Evolutionary conservation across 306 rosid species (phyloP).

Genomic region (Medicago lupulina): DNA sequence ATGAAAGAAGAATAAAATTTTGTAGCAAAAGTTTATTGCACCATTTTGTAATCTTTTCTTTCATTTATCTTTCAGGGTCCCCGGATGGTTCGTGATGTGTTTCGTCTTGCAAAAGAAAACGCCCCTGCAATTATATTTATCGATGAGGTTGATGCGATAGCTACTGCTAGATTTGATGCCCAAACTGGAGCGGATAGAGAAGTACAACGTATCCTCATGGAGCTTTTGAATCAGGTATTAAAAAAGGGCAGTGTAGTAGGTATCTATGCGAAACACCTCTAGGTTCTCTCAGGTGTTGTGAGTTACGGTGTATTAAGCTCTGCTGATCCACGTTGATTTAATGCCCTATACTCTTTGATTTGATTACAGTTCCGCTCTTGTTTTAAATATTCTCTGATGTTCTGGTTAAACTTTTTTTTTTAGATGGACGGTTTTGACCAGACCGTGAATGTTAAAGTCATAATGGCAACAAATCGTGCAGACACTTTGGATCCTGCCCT

Average conservation of each 20-base stretch:
- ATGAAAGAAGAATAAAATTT: background rate
- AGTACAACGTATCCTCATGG: slow-evolving; percentile 99
- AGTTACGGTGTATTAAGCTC: background rate
- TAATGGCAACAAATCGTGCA: slow-evolving; percentile 98
- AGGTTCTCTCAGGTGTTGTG: slow-evolving; percentile 15
- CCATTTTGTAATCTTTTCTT: slow-evolving; percentile 3
- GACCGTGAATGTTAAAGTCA: slow-evolving; percentile 97
- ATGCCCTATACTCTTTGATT: slow-evolving; percentile 3
- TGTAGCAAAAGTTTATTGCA: slow-evolving; percentile 8
- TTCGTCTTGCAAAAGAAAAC: slow-evolving; percentile 99
- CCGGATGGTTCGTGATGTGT: slow-evolving; percentile 97
- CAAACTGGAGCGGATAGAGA: slow-evolving; percentile 99
- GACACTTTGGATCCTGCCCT: slow-evolving; percentile 99
- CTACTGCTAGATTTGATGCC: slow-evolving; percentile 99
- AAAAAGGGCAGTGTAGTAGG: too few species aligned
- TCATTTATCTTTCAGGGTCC: slow-evolving; percentile 72
- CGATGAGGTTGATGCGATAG: slow-evolving; percentile 99
- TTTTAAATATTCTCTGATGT: slow-evolving; percentile 28
- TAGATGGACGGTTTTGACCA: slow-evolving; percentile 99
- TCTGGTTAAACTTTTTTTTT: slow-evolving; percentile 22
- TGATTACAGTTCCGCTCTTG: background rate
- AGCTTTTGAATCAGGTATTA: slow-evolving; percentile 92
- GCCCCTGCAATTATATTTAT: slow-evolving; percentile 99
- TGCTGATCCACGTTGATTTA: background rate
- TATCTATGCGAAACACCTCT: background rate